Evolutionary conservation across 2,329 filamentous ascomycete species (phyloP).

Genomic region (Cercospora nicotianae): DNA sequence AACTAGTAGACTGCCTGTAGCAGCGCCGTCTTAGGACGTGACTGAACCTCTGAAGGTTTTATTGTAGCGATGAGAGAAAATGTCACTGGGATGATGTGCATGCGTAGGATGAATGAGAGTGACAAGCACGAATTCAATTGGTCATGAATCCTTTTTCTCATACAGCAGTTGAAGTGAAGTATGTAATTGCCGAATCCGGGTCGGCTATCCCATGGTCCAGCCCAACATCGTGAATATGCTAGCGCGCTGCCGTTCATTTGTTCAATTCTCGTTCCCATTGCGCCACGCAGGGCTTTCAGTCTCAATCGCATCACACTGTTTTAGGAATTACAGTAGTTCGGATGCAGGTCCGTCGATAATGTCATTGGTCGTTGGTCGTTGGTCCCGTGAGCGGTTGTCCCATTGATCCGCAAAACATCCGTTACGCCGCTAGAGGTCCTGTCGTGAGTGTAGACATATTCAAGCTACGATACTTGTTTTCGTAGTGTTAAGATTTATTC

Average conservation of each 20-base stretch:
- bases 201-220: not conserved
- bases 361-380: not conserved
- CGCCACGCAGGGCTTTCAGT: not conserved
- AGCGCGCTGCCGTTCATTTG: not conserved
- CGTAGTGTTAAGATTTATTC: not conserved
- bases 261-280: not conserved
- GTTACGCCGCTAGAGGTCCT: constrained; percentile 1
- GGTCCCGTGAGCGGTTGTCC: not conserved
- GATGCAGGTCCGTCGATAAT: not conserved
- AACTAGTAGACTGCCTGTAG: too few relatives aligned
- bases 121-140: not conserved
- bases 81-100: too few relatives aligned
- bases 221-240: not conserved
- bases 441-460: not conserved
- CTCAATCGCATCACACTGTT: not conserved
- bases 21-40: too few relatives aligned
- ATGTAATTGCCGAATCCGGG: not conserved
- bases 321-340: not conserved
- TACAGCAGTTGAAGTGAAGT: constrained; percentile 8
- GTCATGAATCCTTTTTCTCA: not conserved
- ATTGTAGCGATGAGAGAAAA: too few relatives aligned
- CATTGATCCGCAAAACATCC: constrained; percentile 1
- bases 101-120: too few relatives aligned
- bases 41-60: too few relatives aligned
- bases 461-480: not conserved